A percentile compares a stretch with the other conserved stretches of the same genome.
Evolutionary conservation across 2,329 filamentous ascomycete species (phyloP).

Genomic region (Oidium heveae): DNA sequence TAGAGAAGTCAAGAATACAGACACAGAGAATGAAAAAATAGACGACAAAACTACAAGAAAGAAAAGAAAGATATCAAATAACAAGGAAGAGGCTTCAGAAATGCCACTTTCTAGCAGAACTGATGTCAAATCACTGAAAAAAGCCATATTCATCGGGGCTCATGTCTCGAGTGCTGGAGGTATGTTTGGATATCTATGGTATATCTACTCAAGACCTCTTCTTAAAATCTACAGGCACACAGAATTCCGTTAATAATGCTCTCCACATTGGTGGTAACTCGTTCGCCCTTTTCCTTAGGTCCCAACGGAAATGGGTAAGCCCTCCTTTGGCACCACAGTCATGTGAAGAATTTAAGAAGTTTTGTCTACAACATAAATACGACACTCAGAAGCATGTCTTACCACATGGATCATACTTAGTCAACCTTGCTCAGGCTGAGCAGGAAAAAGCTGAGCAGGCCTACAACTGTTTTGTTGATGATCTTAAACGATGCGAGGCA

Average conservation of each 20-base stretch:
- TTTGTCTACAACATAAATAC: slow-evolving; percentile 45
- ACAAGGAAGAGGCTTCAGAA: slow-evolving; percentile 23
- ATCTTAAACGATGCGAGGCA: slow-evolving; percentile 59
- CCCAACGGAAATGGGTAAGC: slow-evolving; percentile 82
- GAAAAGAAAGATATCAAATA: slow-evolving; percentile 28
- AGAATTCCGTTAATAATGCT: slow-evolving; percentile 63
- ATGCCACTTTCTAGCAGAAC: slow-evolving; percentile 49
- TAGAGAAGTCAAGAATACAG: slow-evolving; percentile 3
- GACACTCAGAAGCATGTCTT: slow-evolving; percentile 49
- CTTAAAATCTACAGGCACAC: slow-evolving; percentile 35
- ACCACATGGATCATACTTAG: slow-evolving; percentile 86
- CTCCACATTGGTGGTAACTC: slow-evolving; percentile 69
- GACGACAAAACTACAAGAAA: background rate
- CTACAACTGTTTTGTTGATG: slow-evolving; percentile 66
- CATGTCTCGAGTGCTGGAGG: slow-evolving; percentile 81
- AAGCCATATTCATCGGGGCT: slow-evolving; percentile 61
- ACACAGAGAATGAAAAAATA: slow-evolving; percentile 6
- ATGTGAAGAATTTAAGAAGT: slow-evolving; percentile 39
- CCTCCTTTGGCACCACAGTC: slow-evolving; percentile 48
- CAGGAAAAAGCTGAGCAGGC: slow-evolving; percentile 59
- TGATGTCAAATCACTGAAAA: slow-evolving; percentile 32
- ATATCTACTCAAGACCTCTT: slow-evolving; percentile 1
- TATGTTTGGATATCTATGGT: slow-evolving; percentile 15
- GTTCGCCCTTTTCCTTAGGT: slow-evolving; percentile 88
- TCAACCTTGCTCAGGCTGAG: slow-evolving; percentile 80